Percentiles rank a stretch among this genome's conserved stretches.
Evolutionary conservation across 768 basidiomycete genomes (phyloP).

Genomic region (Rhizopogon salebrosus): DNA sequence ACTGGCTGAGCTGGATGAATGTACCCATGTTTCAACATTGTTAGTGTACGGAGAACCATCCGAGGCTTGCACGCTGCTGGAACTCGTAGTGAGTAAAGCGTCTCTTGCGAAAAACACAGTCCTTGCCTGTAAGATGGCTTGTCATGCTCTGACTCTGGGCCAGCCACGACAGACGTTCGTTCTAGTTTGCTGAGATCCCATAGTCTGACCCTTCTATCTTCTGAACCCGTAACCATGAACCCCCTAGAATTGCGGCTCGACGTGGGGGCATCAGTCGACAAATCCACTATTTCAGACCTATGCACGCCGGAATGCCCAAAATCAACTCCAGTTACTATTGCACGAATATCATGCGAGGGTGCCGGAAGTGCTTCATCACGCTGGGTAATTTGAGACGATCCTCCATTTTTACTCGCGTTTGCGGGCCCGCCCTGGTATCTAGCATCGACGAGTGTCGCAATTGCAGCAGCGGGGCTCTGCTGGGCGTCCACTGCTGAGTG

Average conservation of each 20-base stretch:
- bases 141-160: constrained; percentile 70
- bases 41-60: constrained; percentile 40
- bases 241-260: constrained; percentile 46
- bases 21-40: constrained; percentile 63
- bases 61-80: constrained; percentile 28
- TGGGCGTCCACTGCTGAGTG: constrained; percentile 52
- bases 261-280: constrained; percentile 33
- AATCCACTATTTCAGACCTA: constrained; percentile 44
- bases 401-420: constrained; percentile 19
- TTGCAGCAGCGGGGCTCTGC: constrained; percentile 63
- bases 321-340: constrained; percentile 66
- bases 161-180: constrained; percentile 75
- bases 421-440: constrained; percentile 40
- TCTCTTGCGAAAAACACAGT: neutral
- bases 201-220: constrained; percentile 80
- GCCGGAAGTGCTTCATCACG: constrained; percentile 32
- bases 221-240: constrained; percentile 84
- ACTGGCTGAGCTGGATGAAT: constrained; percentile 33
- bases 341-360: constrained; percentile 64
- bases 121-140: constrained; percentile 71
- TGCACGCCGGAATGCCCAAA: constrained; percentile 62
- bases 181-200: constrained; percentile 82
- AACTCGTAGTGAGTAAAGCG: neutral
- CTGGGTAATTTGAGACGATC: constrained; percentile 28
- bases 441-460: constrained; percentile 74